Evolutionary conservation across 371 early-diverging fungal species (phyloP), one percentile per base, ranked within the genome.

Genomic region (Saksenaea vasiformis): DNA sequence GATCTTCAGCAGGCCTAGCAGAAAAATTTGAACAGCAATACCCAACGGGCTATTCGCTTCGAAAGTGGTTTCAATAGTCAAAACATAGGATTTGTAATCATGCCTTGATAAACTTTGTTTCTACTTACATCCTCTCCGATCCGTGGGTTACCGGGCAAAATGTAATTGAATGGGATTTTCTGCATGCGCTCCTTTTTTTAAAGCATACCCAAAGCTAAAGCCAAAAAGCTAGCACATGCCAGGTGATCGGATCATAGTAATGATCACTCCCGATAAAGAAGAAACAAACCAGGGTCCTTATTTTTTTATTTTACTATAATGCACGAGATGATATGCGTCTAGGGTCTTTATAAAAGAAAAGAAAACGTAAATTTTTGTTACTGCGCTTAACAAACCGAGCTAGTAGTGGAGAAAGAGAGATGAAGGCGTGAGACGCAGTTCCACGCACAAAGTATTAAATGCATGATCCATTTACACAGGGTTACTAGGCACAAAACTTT

Each of bases 221-320:
- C 31, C 31, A 31, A 47, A 47, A 47, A 17, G 10, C n/a, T 47
- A 47, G 22, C 17, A 22, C 27, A 22, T 47, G 51, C 22, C 51
- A n/a, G 51, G 22, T 47, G 31, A 22, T 47, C 51, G 51, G 51
- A 47, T 22, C 51, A 22, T 22, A 47, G 22, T 22, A 47, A 47
- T 47, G 51, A 47, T 47, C 51, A 22, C 51, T 47, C 51, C 51
- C 22, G 51, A 47, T 41, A 41, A 14, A 41, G 14, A 41, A 41
- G 14, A 41, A 41, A 41, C n/a, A 41, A 5, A 5, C 14, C 14
- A 13, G 19, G 19, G 43, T 7, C 7, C 31, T 31, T n/a, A 38
- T 14, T n/a, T 5, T 5, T 7, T 5, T 9, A 19, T 0, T 7
- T 17, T 19, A 22, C 17, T 47, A 22, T 22, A 47, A 47, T 47